Conservation (phyloP, 1,139 yeast species). For the Suhomyces yuchorum region DNA sequence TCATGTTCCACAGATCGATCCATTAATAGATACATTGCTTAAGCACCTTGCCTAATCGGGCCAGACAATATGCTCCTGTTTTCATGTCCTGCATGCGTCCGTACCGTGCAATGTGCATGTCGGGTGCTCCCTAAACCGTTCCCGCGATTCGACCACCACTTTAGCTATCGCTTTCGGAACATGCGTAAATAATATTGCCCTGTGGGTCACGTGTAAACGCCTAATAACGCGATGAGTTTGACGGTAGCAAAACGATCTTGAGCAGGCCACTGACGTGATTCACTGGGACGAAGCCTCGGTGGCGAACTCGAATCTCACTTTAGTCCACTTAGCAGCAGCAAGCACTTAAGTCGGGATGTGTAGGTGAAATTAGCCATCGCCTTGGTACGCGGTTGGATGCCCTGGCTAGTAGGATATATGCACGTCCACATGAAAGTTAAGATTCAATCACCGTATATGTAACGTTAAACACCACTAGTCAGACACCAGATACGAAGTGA, state of each 20-base stretch:
- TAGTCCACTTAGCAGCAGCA: neutral
- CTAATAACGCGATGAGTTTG: neutral
- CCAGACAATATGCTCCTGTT: neutral
- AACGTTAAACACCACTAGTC: neutral
- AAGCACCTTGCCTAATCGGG: no score
- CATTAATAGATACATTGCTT: no score
- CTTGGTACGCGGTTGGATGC: neutral
- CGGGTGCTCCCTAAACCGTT: neutral
- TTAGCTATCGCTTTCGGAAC: neutral
- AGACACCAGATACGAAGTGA: neutral
- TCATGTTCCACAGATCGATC: no score
- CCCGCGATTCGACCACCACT: neutral
- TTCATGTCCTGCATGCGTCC: neutral
- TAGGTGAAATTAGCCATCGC: neutral
- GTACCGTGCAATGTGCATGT: neutral
- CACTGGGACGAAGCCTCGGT: no score
- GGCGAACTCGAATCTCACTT: neutral
- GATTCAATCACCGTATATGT: neutral
- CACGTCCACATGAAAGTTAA: neutral
- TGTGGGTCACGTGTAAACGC: neutral
- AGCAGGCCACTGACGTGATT: no score
- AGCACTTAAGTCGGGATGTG: neutral
- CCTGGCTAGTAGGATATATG: neutral
- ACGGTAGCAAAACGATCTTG: neutral
- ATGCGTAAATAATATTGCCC: neutral